Evolutionary conservation across 164 flowering plant genomes (phyloP).

Genomic region (Piper longum): DNA sequence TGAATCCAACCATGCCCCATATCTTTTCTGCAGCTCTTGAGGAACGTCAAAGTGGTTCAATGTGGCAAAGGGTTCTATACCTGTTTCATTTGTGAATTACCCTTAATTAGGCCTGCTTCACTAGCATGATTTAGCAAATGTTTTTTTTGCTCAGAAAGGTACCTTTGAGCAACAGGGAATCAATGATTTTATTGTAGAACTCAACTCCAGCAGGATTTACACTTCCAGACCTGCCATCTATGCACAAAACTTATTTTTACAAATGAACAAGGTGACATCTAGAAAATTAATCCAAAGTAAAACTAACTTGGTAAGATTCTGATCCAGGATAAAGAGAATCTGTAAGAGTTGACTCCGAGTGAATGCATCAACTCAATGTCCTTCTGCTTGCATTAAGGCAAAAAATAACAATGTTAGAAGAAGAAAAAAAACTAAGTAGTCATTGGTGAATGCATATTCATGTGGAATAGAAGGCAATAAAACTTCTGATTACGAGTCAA

Average conservation of each 20-base stretch:
- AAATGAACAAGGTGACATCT: background rate
- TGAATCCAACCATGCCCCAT: slow-evolving; percentile 14
- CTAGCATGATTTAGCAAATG: no score
- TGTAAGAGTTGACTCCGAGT: slow-evolving; percentile 45
- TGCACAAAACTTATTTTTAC: background rate
- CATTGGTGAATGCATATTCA: background rate
- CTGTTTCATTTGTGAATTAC: background rate
- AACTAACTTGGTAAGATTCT: slow-evolving; percentile 38
- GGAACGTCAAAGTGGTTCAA: slow-evolving; percentile 13
- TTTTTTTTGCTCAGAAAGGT: background rate
- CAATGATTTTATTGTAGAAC: slow-evolving; percentile 38
- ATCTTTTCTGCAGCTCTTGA: slow-evolving; percentile 11
- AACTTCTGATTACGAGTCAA: no score
- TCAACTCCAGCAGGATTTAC: slow-evolving; percentile 34
- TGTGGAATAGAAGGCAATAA: background rate
- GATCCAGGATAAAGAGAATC: slow-evolving; percentile 72
- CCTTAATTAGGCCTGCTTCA: no score
- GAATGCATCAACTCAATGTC: slow-evolving; percentile 45
- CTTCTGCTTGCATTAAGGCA: slow-evolving; percentile 2
- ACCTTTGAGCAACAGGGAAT: slow-evolving; percentile 40
- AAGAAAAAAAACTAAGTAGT: background rate
- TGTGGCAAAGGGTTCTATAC: slow-evolving; percentile 13
- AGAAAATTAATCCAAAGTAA: background rate
- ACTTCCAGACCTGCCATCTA: slow-evolving; percentile 46
- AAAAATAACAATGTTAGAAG: background rate